Conservation (phyloP, 176 grass and related monocot species). For the Carex parvula region DNA sequence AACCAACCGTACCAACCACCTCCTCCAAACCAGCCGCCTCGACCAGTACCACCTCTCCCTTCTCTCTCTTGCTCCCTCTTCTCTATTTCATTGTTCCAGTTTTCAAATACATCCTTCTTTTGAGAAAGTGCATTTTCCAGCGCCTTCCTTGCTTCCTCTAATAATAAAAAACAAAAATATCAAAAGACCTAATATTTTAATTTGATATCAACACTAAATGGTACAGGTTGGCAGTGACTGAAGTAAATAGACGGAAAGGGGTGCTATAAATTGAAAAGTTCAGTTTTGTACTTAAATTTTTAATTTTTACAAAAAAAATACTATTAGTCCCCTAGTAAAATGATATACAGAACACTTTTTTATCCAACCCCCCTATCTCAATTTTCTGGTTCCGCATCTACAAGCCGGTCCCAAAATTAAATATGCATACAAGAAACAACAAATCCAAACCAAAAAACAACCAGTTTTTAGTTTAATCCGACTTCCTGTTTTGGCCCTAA, state of each 20-base stretch:
- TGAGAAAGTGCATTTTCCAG: conserved; percentile 41
- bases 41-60: conserved; percentile 31
- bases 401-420: background rate
- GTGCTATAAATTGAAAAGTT: too few species aligned
- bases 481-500: background rate
- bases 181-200: background rate
- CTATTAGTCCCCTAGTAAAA: too few species aligned
- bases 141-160: conserved; percentile 50
- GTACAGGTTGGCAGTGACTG: background rate
- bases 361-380: too few species aligned
- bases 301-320: too few species aligned
- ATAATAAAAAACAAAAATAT: background rate
- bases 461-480: background rate
- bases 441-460: background rate
- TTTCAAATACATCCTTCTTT: conserved; percentile 36
- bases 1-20: conserved; percentile 71
- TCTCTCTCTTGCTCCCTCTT: conserved; percentile 25
- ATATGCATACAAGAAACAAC: background rate
- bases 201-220: background rate
- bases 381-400: too few species aligned
- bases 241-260: too few species aligned
- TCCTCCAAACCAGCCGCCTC: conserved; percentile 54
- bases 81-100: conserved; percentile 41
- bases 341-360: too few species aligned
- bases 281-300: too few species aligned